Conservation (phyloP, 2,329 filamentous ascomycete genomes). For the Sporothrix dimorphospora region DNA sequence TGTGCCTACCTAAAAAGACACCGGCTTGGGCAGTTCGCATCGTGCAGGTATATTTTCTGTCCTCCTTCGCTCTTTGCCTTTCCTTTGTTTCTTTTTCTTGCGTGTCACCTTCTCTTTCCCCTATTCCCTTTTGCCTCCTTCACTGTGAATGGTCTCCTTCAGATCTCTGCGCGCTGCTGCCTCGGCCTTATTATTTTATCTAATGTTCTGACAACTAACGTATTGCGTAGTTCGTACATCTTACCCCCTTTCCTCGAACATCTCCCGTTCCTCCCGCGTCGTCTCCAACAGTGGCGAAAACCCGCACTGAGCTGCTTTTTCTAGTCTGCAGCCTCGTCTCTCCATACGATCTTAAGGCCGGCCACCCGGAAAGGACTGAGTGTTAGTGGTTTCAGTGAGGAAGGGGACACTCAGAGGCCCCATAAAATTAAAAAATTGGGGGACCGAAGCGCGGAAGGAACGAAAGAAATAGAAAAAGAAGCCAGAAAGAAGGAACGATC, state of each 20-base stretch:
- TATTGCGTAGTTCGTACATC: not conserved
- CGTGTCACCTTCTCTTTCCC: conserved; percentile 2
- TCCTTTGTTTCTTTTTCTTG: not conserved
- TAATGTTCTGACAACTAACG: not conserved
- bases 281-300: not conserved
- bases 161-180: not conserved
- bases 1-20: not conserved
- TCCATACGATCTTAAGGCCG: not conserved
- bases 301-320: not conserved
- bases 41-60: not conserved
- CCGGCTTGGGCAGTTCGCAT: not conserved
- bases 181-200: not conserved
- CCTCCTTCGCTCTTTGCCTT: not conserved
- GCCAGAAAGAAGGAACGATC: not conserved
- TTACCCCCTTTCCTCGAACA: not conserved
- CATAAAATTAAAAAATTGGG: not conserved
- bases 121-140: conserved; percentile 1
- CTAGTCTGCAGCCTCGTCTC: not conserved
- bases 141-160: not conserved
- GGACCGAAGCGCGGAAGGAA: not conserved
- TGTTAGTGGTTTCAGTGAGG: not conserved
- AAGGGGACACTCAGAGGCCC: no score
- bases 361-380: not conserved
- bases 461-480: no score
- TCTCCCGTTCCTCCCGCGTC: not conserved